phyloP scores from a whole-genome alignment of 2,329 filamentous ascomycete species.

The Fusarium goolgardi region DNA sequence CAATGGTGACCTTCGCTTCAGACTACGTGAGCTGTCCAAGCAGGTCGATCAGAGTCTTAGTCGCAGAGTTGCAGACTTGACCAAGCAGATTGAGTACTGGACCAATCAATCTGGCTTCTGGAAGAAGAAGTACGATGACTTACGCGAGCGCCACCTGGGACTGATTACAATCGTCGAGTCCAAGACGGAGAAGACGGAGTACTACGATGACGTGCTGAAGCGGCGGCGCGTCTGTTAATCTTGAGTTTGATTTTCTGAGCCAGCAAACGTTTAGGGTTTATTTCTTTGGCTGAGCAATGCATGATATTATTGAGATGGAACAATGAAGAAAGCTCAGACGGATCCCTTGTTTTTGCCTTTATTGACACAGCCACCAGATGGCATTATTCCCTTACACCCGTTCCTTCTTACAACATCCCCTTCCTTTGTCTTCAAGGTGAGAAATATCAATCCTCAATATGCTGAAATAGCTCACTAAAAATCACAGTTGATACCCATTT shows the following conservation, averaged over 20 bases:
- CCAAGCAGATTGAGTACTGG: slow-evolving; percentile 52
- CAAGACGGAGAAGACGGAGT: slow-evolving; percentile 49
- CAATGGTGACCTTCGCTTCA: slow-evolving; percentile 51
- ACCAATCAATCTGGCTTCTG: slow-evolving; percentile 49
- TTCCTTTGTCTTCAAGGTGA: slow-evolving; percentile 15
- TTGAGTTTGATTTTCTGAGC: not conserved
- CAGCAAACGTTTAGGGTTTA: not conserved
- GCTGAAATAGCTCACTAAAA: not conserved
- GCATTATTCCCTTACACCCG: slow-evolving; percentile 10
- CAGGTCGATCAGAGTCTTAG: slow-evolving; percentile 50
- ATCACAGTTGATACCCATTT: slow-evolving; percentile 23
- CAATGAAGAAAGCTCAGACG: not conserved
- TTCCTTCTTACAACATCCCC: not conserved
- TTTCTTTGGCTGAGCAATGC: slow-evolving; percentile 5
- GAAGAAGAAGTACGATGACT: slow-evolving; percentile 48
- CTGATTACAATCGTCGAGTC: slow-evolving; percentile 47
- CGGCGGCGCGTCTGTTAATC: slow-evolving; percentile 48
- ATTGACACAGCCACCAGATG: slow-evolving; percentile 11
- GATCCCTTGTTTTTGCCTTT: slow-evolving; percentile 3
- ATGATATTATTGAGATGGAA: slow-evolving; percentile 11
- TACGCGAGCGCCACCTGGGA: slow-evolving; percentile 46
- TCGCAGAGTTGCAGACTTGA: slow-evolving; percentile 50
- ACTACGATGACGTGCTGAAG: slow-evolving; percentile 52
- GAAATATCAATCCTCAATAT: not conserved
- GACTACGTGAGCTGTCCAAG: slow-evolving; percentile 52